Percentiles rank a stretch among this genome's conserved stretches.
These are phyloP conservation scores for Boletus tomentosulus DNA, from an alignment of 768 basidiomycete genomes.

Conservation along the genomic window DNA sequence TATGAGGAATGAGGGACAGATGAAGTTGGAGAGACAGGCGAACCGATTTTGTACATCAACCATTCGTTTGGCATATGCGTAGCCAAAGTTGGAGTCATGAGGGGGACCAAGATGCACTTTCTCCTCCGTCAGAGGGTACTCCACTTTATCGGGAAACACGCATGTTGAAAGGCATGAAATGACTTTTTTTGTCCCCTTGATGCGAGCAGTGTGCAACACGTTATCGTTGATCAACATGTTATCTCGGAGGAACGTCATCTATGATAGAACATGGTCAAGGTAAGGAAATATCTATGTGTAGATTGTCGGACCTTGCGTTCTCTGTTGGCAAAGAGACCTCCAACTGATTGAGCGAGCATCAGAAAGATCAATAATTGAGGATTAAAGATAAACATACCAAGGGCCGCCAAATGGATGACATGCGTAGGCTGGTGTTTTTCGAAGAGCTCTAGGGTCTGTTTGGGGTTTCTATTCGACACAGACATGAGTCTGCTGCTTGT, in stretches of 20 bases:
- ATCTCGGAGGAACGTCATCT: conserved; percentile 91
- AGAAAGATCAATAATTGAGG: conserved; percentile 5
- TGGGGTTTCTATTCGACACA: conserved; percentile 51
- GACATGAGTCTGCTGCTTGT: conserved; percentile 1
- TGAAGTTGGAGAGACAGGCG: conserved; percentile 19
- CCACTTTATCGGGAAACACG: conserved; percentile 94
- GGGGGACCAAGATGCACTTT: conserved; percentile 93
- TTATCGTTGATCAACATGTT: conserved; percentile 96
- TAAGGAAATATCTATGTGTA: background rate
- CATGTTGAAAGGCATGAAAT: conserved; percentile 97
- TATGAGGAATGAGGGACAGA: background rate
- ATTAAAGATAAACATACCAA: conserved; percentile 50
- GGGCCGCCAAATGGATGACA: conserved; percentile 94
- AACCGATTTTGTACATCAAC: conserved; percentile 95
- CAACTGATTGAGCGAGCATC: conserved; percentile 49
- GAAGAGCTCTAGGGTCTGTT: conserved; percentile 67
- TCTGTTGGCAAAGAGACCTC: conserved; percentile 95
- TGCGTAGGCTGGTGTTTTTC: conserved; percentile 92
- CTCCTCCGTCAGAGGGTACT: conserved; percentile 87
- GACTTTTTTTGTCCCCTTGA: conserved; percentile 65
- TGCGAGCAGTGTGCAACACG: conserved; percentile 73
- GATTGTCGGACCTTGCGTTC: conserved; percentile 65
- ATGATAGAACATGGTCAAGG: conserved; percentile 1
- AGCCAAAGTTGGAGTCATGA: conserved; percentile 94
- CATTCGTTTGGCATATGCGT: conserved; percentile 93